Base-by-base conservation (phyloP, 257 asterid species). In the Scutellaria barbata region DNA sequence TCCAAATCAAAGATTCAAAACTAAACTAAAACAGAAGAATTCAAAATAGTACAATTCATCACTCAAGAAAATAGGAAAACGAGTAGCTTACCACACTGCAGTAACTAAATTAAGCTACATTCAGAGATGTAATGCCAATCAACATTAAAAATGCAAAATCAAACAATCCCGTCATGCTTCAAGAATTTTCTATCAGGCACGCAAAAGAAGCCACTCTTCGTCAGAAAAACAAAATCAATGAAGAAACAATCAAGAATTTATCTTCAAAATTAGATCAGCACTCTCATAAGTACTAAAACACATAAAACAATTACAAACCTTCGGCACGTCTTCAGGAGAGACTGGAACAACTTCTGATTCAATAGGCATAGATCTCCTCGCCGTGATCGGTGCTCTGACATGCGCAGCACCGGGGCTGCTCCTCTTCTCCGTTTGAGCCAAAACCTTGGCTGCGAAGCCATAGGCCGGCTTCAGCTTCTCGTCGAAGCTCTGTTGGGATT, bases 381-480 rank as follows among this genome's bases (percentile, higher is more conserved):
- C 90, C 76, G 76, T 77, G 82, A 89, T 77, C 83, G 83, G 84
- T 69, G 69, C 47, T 76, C 52, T 75, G 51, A 81, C 72, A 47
- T 81, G 92, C 40, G 76, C 66, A 60, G 83, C 86, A 53, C 80
- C 82, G 61, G 69, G 69, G 69, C 74, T 54, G 69, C 65, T 79
- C 59, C 66, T 84, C 78, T 66, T 82, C 59, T 79, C 83, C 13
- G 73, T 66, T 30, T 74, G 85, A 39, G 81, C 69, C 79, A 87
- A 62, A 47, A 84, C 81, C 59, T 79, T 91, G 18, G 84, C 74
- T 42, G 69, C 81, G 71, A 91, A 91, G 60, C 89, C 84, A 13
- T 68, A 76, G 47, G 74, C 59, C 43, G 89, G 90, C 64, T 71
- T 88, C 71, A 89, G 84, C 82, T 85, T 88, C 72, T 91, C 88